A percentile compares a stretch with the other conserved stretches of the same genome.
Conservation (phyloP, 2,329 filamentous ascomycete species). For the Ceratocystiopsis brevicomis region DNA sequence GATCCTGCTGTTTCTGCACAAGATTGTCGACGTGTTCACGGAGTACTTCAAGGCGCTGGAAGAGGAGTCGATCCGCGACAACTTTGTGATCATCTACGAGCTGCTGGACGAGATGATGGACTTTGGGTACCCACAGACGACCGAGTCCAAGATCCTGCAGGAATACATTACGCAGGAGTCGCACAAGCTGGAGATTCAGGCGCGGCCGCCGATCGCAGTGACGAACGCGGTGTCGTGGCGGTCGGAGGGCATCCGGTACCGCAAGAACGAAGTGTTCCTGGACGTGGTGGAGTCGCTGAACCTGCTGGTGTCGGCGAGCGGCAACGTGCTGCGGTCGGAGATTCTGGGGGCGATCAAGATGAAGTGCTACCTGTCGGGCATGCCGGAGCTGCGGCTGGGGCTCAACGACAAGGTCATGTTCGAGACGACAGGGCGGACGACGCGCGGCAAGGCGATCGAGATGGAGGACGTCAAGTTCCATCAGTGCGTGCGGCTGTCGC, state of each 20-base stretch:
- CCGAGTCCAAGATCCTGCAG: constrained; percentile 93
- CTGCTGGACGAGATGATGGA: constrained; percentile 99
- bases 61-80: constrained; percentile 96
- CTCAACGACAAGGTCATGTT: constrained; percentile 99
- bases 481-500: constrained; percentile 84
- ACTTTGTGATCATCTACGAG: constrained; percentile 99
- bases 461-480: constrained; percentile 99
- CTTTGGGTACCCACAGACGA: constrained; percentile 97
- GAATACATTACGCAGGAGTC: constrained; percentile 99
- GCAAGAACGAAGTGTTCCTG: constrained; percentile 98
- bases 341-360: constrained; percentile 96
- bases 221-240: constrained; percentile 97
- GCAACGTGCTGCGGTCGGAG: constrained; percentile 88
- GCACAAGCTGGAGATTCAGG: constrained; percentile 93
- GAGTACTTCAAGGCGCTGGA: constrained; percentile 99
- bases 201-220: constrained; percentile 87
- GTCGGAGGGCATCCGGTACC: constrained; percentile 91
- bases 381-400: constrained; percentile 87
- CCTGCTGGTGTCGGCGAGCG: constrained; percentile 79
- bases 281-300: constrained; percentile 96
- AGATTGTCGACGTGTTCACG: constrained; percentile 95
- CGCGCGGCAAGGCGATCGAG: constrained; percentile 89
- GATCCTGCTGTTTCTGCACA: constrained; percentile 94
- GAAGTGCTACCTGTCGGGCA: constrained; percentile 97
- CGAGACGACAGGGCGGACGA: constrained; percentile 86